A percentile compares a stretch with the other conserved stretches of the same genome.
phyloP scores from a whole-genome alignment of 176 grass and related monocot genomes.

The Cenchrus americanus region DNA sequence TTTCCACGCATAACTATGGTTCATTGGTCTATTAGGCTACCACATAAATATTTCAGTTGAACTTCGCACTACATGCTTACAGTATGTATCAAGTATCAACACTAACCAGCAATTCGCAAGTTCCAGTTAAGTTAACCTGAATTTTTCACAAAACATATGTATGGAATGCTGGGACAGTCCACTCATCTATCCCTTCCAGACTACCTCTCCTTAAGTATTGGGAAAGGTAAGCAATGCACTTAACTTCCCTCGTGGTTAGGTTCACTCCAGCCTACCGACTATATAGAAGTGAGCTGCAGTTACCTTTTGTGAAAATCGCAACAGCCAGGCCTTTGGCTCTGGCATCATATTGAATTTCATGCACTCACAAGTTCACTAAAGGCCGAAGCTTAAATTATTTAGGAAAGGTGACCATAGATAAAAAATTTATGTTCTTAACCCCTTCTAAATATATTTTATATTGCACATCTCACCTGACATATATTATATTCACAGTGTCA shows the following conservation, averaged over 20 bases:
- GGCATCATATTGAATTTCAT: conserved; percentile 2
- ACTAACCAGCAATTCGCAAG: not conserved
- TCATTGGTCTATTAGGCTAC: not conserved
- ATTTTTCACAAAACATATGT: not conserved
- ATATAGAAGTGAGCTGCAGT: not conserved
- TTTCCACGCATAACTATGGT: conserved; percentile 16
- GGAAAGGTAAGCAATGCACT: not conserved
- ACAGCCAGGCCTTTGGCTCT: not conserved
- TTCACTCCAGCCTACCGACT: not conserved
- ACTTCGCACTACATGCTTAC: not conserved
- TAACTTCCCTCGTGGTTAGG: not conserved
- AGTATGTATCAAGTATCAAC: conserved; percentile 9
- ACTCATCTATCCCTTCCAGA: not conserved
- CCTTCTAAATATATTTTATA: conserved; percentile 12
- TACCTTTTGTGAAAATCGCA: not conserved
- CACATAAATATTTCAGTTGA: conserved; percentile 6
- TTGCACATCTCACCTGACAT: not conserved
- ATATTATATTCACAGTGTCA: not conserved
- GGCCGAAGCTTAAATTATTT: not conserved
- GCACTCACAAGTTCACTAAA: not conserved
- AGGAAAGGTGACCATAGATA: not conserved
- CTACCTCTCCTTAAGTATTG: not conserved
- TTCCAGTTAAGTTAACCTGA: not conserved
- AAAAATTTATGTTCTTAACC: not conserved
- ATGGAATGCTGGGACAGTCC: not conserved